These are phyloP conservation scores for Herpetospermum pedunculosum DNA, from an alignment of 306 rosid genomes.

Conservation along the genomic window DNA sequence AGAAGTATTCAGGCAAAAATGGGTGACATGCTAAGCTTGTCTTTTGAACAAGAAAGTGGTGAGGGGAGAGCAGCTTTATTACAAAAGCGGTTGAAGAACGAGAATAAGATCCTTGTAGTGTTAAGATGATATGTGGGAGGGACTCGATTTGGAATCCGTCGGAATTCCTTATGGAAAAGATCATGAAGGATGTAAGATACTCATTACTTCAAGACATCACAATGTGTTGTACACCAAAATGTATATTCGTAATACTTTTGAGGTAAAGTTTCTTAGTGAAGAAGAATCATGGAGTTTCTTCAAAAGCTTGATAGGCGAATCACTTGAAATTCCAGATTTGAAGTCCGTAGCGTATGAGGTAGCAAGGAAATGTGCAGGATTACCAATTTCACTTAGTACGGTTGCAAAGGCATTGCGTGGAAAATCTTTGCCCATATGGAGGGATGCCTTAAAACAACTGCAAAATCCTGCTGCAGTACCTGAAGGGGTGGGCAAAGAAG, in stretches of 20 bases:
- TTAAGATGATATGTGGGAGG: slow-evolving; percentile 16
- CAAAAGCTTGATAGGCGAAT: neutral
- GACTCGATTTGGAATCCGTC: neutral
- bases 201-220: neutral
- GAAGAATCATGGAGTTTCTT: slow-evolving; percentile 16
- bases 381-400: slow-evolving; percentile 9
- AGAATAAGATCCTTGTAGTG: slow-evolving; percentile 3
- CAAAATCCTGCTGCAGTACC: neutral
- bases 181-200: neutral
- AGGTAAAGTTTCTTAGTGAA: neutral
- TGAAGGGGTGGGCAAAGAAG: neutral
- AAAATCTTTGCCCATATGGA: slow-evolving; percentile 3
- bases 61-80: neutral
- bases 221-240: neutral
- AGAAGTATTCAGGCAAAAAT: neutral
- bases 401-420: no score
- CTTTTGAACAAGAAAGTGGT: neutral
- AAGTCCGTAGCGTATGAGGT: neutral
- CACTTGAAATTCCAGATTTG: neutral
- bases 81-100: neutral
- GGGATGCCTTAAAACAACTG: neutral
- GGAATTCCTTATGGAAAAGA: neutral
- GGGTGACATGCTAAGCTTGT: neutral
- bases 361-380: slow-evolving; percentile 2
- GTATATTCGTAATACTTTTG: neutral